These are phyloP conservation scores for Lithospermum erythrorhizon DNA, from an alignment of 257 asterid genomes.

Conservation along the genomic window DNA sequence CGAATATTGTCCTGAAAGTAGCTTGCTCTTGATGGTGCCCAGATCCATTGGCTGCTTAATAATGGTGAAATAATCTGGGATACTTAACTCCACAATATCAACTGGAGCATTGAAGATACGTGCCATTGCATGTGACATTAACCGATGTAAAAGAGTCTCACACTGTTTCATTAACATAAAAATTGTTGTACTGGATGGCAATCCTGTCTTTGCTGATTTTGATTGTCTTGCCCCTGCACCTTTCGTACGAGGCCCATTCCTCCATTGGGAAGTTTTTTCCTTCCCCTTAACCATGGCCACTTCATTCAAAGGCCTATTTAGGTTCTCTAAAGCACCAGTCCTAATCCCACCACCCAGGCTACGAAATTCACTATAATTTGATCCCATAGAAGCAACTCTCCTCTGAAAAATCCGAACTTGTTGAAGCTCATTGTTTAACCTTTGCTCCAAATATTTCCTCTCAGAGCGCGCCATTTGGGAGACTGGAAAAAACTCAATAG, in stretches of 20 bases:
- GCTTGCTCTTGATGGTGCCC: constrained; percentile 13
- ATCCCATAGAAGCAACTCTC: constrained; percentile 31
- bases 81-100: constrained; percentile 7
- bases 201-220: constrained; percentile 29
- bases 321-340: constrained; percentile 32
- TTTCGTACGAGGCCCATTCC: constrained; percentile 54
- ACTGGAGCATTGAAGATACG: constrained; percentile 17
- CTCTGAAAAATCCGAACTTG: constrained; percentile 50
- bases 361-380: constrained; percentile 24
- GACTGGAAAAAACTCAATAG: constrained; percentile 35
- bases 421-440: constrained; percentile 59
- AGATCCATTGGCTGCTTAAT: constrained; percentile 19
- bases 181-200: background rate
- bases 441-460: constrained; percentile 44
- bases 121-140: constrained; percentile 11
- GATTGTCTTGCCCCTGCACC: constrained; percentile 27
- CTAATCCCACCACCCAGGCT: constrained; percentile 32
- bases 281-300: constrained; percentile 24
- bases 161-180: background rate
- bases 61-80: constrained; percentile 15
- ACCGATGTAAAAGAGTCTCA: background rate
- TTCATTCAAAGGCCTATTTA: constrained; percentile 22
- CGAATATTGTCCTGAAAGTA: constrained; percentile 1
- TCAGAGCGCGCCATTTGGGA: constrained; percentile 50
- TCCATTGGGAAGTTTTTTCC: constrained; percentile 35